phyloP scores from a whole-genome alignment of 768 basidiomycete genomes.

The Terana coerulea region DNA sequence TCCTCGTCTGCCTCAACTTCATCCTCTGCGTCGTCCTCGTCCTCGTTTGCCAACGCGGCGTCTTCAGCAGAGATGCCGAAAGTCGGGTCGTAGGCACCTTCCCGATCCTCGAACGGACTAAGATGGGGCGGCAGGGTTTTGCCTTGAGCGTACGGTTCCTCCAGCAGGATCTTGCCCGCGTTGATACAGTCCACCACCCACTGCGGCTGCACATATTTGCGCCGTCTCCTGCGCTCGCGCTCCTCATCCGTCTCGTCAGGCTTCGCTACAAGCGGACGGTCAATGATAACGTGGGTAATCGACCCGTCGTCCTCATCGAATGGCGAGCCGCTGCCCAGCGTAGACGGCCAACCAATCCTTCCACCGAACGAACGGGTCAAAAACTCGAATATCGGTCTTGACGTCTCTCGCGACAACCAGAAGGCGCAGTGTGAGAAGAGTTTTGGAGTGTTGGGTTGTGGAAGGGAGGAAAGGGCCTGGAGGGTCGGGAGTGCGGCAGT shows the following conservation, averaged over 20 bases:
- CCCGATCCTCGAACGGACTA: slow-evolving; percentile 87
- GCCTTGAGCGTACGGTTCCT: slow-evolving; percentile 84
- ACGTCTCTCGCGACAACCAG: slow-evolving; percentile 91
- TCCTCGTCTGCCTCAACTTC: slow-evolving; percentile 24
- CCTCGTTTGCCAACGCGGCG: slow-evolving; percentile 31
- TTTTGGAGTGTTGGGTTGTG: slow-evolving; percentile 50
- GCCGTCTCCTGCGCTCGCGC: slow-evolving; percentile 56
- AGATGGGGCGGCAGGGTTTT: slow-evolving; percentile 88
- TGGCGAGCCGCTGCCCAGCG: slow-evolving; percentile 80
- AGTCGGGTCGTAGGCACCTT: slow-evolving; percentile 72
- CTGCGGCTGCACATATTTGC: slow-evolving; percentile 94
- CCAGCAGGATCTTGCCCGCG: slow-evolving; percentile 74
- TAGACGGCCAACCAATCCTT: slow-evolving; percentile 82
- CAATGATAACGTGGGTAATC: slow-evolving; percentile 95
- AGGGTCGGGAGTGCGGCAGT: slow-evolving; percentile 60
- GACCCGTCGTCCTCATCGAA: slow-evolving; percentile 71
- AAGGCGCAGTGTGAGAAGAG: slow-evolving; percentile 87
- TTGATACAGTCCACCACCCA: slow-evolving; percentile 98
- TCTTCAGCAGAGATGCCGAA: slow-evolving; percentile 32
- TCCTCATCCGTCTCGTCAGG: slow-evolving; percentile 51
- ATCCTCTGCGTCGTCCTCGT: slow-evolving; percentile 29
- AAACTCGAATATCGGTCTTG: slow-evolving; percentile 92
- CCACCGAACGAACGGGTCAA: slow-evolving; percentile 90
- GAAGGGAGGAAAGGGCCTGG: slow-evolving; percentile 57
- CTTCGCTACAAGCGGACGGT: slow-evolving; percentile 65